Percentiles rank a stretch among this genome's conserved stretches.
These are phyloP conservation scores for Pythium pyrilobum DNA, from an alignment of 352 stramenopile species.

Conservation along the genomic window DNA sequence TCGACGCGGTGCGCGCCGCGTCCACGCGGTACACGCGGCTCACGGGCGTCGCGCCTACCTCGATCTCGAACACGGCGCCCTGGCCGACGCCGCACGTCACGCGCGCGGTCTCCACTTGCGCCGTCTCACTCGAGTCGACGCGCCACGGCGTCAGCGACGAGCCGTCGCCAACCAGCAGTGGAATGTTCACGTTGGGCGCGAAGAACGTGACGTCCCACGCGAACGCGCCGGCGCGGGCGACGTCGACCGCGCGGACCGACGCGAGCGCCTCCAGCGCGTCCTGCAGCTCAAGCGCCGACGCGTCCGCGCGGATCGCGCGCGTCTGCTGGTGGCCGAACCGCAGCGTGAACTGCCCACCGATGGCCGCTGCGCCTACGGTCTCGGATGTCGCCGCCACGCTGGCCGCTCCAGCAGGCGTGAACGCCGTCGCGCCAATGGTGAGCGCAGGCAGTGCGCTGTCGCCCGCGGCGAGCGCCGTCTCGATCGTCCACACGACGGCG, in stretches of 20 bases:
- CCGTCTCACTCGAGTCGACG: slow-evolving; percentile 16
- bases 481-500: slow-evolving; percentile 5
- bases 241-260: slow-evolving; percentile 20
- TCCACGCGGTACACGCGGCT: slow-evolving; percentile 24
- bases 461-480: neutral
- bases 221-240: neutral
- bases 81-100: slow-evolving; percentile 23
- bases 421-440: neutral
- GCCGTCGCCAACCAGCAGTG: slow-evolving; percentile 14
- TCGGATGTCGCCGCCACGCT: neutral
- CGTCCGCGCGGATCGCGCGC: neutral
- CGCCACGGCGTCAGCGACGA: neutral
- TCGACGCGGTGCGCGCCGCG: neutral
- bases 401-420: neutral
- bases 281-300: slow-evolving; percentile 21
- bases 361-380: neutral
- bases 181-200: slow-evolving; percentile 20
- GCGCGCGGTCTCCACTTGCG: slow-evolving; percentile 13
- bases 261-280: slow-evolving; percentile 28
- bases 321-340: slow-evolving; percentile 16
- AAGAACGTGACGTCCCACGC: slow-evolving; percentile 42
- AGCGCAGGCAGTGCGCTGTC: neutral
- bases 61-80: slow-evolving; percentile 20
- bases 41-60: slow-evolving; percentile 16
- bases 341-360: slow-evolving; percentile 28